Percentiles rank a stretch among this genome's conserved stretches.
These are phyloP conservation scores for Diplosphaera chodatii DNA, from an alignment of 139 green algal genomes.

Conservation along the genomic window DNA sequence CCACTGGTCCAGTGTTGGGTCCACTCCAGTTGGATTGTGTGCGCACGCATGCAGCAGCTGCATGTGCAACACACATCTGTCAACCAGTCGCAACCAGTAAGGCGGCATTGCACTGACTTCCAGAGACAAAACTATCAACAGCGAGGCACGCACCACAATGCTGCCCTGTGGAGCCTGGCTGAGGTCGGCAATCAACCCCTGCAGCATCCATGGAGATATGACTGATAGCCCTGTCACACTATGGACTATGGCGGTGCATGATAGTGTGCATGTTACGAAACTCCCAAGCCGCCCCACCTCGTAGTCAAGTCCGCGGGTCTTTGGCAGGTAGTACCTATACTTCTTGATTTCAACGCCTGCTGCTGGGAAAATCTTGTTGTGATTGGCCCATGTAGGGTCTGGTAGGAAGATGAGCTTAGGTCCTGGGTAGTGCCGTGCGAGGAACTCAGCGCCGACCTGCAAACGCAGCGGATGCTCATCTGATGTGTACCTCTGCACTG, in stretches of 20 bases:
- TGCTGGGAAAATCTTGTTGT: constrained; percentile 74
- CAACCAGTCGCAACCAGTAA: too few species aligned
- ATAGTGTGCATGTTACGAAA: too few species aligned
- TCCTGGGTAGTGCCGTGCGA: constrained; percentile 48
- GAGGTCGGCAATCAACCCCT: constrained; percentile 29
- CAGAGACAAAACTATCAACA: too few species aligned
- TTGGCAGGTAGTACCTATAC: constrained; percentile 82
- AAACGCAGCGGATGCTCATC: background rate
- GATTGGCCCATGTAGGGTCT: constrained; percentile 75
- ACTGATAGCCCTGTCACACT: too few species aligned
- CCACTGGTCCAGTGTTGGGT: constrained; percentile 86
- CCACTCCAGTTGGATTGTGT: constrained; percentile 88
- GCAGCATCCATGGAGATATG: too few species aligned
- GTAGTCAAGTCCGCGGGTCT: constrained; percentile 77
- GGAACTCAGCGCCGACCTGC: constrained; percentile 66
- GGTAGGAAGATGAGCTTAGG: constrained; percentile 60
- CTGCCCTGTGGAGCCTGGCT: background rate
- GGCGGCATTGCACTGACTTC: too few species aligned
- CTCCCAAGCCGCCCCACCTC: constrained; percentile 58
- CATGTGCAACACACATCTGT: constrained; percentile 28
- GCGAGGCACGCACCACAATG: background rate
- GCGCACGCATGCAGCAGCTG: constrained; percentile 89
- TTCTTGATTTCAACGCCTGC: constrained; percentile 28
- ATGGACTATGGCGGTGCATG: too few species aligned
- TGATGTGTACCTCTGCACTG: too few species aligned